Base-by-base conservation (phyloP, 768 basidiomycete genomes). In the Kwoniella sp. region DNA sequence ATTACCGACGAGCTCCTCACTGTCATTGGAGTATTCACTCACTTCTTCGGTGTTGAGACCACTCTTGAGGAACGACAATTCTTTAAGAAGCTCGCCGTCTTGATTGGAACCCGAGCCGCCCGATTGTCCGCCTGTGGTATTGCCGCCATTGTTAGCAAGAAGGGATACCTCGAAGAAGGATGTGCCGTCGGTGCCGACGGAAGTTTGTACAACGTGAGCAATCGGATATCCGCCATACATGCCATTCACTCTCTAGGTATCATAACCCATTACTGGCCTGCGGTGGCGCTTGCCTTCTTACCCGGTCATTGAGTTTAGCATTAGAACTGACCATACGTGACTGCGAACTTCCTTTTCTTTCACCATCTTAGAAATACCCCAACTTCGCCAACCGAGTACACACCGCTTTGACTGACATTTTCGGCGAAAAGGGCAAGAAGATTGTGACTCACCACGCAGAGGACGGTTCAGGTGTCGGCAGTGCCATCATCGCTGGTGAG, bases 11-110 rank as follows among this genome's bases (percentile, higher is more conserved):
- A 99, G 73, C 86, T 95, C 50, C 85, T 98, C 54, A 96, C 95
- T 87, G 87, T 93, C 77, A 91, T 96, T 74, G 95, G 95, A 51
- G 92, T 99, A 72, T 97, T 99, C 83, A 87, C 89, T 7, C 91
- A 98, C 83, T 97, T 97, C 84, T 98, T 93, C 77, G 90, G 90
- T 40, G 83, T 98, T 47, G 94, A 97, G 82, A 97, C 96, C 25
- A 98, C 95, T 0, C 84, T 94, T 27, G 91, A 92, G 7, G 95
- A 99, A 81, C 89, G 95, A 25, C 90, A 95, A 76, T 98, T 99
- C 84, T 95, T 99, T 89, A 87, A 91, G 55, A 88, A 91, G 1
- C 86, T 98, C 37, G 91, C 95, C 1, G 88, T 88, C 73, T 84
- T 96, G 55, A 90, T 94, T 44, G 92, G 92, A 24, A 85, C 88